Evolutionary conservation across 345 rosid genomes (phyloP), one percentile per base, ranked within the genome.

Genomic region (Mangifera indica): DNA sequence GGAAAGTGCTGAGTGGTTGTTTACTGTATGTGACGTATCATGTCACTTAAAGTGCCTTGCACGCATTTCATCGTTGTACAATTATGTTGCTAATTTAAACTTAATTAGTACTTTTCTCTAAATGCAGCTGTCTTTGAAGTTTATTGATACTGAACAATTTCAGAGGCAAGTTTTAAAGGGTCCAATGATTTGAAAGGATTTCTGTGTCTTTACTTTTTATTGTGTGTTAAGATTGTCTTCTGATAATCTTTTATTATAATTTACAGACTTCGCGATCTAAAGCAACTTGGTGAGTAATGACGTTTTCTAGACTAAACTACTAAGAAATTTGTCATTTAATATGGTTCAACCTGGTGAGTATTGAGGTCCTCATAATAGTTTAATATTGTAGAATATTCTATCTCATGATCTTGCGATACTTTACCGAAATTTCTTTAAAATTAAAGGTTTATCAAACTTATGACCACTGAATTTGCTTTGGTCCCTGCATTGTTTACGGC

Each of bases 261-360:
- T 69, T 77, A 49, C 91, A 89, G 93, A 81, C 93, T 89, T 77
- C 91, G 93, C 7, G 89, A 89, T 11, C 79, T 89, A 75, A 89
- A 85, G 77, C 93, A 89, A 73, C 88, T 89, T 11, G 86, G 93
- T 89, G 79, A 81, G 87, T 64, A 32, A 25, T 10, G 34, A 65
- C n/a, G 22, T 45, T 57, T n/a, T 22, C 26, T 59, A 2, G 15
- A n/a, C 17, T 34, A 26, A 49, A 15, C 8, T 42, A 22, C 6
- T 24, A 42, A 44, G 54, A 57, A 70, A 24, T 25, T 37, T 42
- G 57, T 17, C 58, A 10, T 46, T n/a, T 17, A 70, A n/a, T 45
- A 32, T 37, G 20, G 10, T 44, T 57, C 10, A 18, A 45, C 20
- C 22, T 14, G 26, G 26, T 58, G 46, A 70, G 37, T 59, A 26